Percentiles rank a stretch among this genome's conserved stretches.
Conservation (phyloP, 2,329 filamentous ascomycete genomes). For the Alternaria metachromatica region DNA sequence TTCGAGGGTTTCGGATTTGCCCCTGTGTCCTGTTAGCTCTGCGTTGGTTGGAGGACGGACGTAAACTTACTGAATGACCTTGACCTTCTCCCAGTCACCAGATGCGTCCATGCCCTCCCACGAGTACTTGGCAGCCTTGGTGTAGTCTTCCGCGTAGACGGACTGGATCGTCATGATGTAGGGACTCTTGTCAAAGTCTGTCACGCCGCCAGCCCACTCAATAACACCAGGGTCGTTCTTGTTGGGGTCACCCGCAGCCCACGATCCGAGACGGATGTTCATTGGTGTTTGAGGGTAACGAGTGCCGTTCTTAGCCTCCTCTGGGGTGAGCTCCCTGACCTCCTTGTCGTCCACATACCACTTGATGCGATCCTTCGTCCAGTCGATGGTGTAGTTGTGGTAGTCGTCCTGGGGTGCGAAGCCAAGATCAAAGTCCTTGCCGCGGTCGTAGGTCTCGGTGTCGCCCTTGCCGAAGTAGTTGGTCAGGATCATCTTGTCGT, state of each 20-base stretch:
- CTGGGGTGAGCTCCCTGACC: constrained; percentile 67
- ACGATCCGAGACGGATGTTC: constrained; percentile 73
- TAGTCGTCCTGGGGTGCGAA: constrained; percentile 40
- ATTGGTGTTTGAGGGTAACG: constrained; percentile 77
- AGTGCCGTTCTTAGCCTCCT: constrained; percentile 63
- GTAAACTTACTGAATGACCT: constrained; percentile 51
- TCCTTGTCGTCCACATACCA: constrained; percentile 70
- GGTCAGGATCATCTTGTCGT: constrained; percentile 53
- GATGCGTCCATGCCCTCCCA: constrained; percentile 53
- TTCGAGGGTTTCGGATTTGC: constrained; percentile 45
- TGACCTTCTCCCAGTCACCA: constrained; percentile 56
- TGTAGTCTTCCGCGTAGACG: constrained; percentile 62
- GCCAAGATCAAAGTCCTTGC: constrained; percentile 40
- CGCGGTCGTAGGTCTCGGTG: constrained; percentile 59
- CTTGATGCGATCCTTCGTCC: constrained; percentile 67
- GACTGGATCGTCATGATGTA: constrained; percentile 78
- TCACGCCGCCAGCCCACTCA: constrained; percentile 70
- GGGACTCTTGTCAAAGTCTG: constrained; percentile 69
- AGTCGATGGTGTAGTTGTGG: constrained; percentile 63
- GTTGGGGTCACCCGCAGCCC: constrained; percentile 65
- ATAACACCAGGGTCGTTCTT: constrained; percentile 44
- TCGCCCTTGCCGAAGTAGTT: constrained; percentile 65
- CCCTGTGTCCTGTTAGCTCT: constrained; percentile 29
- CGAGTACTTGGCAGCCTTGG: constrained; percentile 67
- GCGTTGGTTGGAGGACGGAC: neutral